These are phyloP conservation scores for Ophiobolus disseminans DNA, from an alignment of 2,329 filamentous ascomycete genomes.

Conservation along the genomic window DNA sequence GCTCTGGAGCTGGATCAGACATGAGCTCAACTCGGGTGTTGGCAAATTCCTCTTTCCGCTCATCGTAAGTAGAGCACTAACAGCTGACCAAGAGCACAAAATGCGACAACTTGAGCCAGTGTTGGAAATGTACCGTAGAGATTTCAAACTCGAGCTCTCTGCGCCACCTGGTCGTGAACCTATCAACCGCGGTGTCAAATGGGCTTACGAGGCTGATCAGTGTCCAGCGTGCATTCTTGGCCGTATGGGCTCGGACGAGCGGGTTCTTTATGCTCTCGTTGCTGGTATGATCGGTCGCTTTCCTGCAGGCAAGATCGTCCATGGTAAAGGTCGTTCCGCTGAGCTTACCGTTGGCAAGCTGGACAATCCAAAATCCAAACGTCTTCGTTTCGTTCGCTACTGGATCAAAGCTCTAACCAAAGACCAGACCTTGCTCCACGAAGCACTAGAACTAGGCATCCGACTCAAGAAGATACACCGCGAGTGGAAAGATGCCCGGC, in stretches of 20 bases:
- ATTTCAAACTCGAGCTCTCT: constrained; percentile 21
- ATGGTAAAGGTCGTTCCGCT: constrained; percentile 1
- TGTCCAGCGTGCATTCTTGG: constrained; percentile 43
- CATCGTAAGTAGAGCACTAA: constrained; percentile 26
- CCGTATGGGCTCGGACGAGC: constrained; percentile 33
- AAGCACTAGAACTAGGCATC: constrained; percentile 31
- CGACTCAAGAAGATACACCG: constrained; percentile 22
- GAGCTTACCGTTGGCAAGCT: constrained; percentile 10
- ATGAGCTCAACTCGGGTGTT: constrained; percentile 32
- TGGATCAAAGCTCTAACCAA: constrained; percentile 24
- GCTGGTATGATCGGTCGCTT: constrained; percentile 34
- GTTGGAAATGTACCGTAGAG: constrained; percentile 30
- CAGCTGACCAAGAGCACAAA: constrained; percentile 16
- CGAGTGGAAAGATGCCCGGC: constrained; percentile 13
- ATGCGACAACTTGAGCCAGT: constrained; percentile 40
- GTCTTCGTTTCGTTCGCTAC: constrained; percentile 32
- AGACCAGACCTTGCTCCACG: constrained; percentile 12
- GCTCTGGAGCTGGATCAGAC: constrained; percentile 30
- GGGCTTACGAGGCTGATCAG: constrained; percentile 27
- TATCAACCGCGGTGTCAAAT: constrained; percentile 21
- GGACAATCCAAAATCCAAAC: constrained; percentile 22
- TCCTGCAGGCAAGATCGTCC: constrained; percentile 1
- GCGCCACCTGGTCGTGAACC: constrained; percentile 25
- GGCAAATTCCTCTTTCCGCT: constrained; percentile 38
- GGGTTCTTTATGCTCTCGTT: constrained; percentile 33